Conservation (phyloP, 768 basidiomycete genomes). For the Filobasidium wieringae region DNA sequence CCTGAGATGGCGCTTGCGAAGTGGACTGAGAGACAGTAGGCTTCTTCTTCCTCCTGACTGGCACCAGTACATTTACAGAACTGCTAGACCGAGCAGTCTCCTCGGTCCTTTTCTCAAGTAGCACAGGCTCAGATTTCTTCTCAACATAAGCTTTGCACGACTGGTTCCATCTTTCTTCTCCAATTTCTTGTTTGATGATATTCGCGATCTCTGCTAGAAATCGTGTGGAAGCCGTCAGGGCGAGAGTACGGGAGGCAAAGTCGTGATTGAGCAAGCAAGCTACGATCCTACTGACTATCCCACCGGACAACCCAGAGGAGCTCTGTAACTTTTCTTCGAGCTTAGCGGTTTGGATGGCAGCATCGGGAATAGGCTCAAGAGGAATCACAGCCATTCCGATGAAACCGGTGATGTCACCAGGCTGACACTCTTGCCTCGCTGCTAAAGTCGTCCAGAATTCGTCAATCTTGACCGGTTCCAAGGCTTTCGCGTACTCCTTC, state of each 20-base stretch:
- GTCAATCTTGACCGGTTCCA: conserved; percentile 46
- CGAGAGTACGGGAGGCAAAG: conserved; percentile 57
- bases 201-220: conserved; percentile 45
- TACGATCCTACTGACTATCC: conserved; percentile 43
- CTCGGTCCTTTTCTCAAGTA: neutral
- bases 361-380: neutral
- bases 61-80: neutral
- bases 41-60: neutral
- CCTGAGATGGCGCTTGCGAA: too few relatives aligned
- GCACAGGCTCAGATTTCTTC: neutral
- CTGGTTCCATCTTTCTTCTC: conserved; percentile 18
- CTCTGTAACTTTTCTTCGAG: neutral
- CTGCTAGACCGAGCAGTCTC: neutral
- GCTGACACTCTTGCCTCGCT: conserved; percentile 84
- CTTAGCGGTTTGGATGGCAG: neutral
- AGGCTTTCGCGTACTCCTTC: conserved; percentile 35
- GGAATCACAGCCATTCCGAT: conserved; percentile 51
- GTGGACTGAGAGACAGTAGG: too few relatives aligned
- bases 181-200: conserved; percentile 24
- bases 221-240: conserved; percentile 57
- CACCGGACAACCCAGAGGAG: neutral
- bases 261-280: conserved; percentile 62
- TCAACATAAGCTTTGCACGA: neutral
- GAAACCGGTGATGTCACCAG: conserved; percentile 85
- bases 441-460: conserved; percentile 99